Conservation (phyloP, 805 yeast genomes). For the Zygosaccharomyces gambellarensis region DNA sequence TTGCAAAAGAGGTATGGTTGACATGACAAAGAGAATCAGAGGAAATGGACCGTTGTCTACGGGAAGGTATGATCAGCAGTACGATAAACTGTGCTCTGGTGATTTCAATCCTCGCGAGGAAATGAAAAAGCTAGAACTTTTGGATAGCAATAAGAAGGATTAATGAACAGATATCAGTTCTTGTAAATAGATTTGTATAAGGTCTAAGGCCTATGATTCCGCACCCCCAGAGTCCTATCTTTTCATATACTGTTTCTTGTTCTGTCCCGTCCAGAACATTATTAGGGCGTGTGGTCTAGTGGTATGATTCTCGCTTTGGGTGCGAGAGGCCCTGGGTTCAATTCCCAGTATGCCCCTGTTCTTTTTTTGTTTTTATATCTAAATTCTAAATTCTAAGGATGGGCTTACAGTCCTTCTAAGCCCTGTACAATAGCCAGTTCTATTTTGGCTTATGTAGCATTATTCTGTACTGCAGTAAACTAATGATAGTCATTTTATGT, state of each 20-base stretch:
- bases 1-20: conserved; percentile 86
- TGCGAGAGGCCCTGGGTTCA: conserved; percentile 62
- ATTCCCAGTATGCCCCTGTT: conserved; percentile 47
- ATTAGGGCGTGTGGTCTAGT: conserved; percentile 38
- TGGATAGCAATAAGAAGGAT: conserved; percentile 49
- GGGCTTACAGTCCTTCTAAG: too few relatives aligned
- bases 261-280: not conserved
- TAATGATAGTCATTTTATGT: too few relatives aligned
- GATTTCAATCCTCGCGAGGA: conserved; percentile 80
- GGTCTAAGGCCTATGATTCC: not conserved
- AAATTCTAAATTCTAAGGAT: too few relatives aligned
- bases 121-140: conserved; percentile 59
- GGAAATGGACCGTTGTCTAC: conserved; percentile 93
- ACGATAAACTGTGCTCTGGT: conserved; percentile 72
- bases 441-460: too few relatives aligned
- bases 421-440: too few relatives aligned
- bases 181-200: not conserved
- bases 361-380: conserved; percentile 8
- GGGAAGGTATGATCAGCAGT: conserved; percentile 87
- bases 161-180: conserved; percentile 4
- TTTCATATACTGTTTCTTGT: not conserved
- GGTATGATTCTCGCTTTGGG: conserved; percentile 40
- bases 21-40: conserved; percentile 83
- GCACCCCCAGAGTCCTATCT: too few relatives aligned
- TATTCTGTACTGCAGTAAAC: too few relatives aligned